Base-by-base conservation (phyloP, 768 basidiomycete species). In the Lactifluus hygrophoroides region DNA sequence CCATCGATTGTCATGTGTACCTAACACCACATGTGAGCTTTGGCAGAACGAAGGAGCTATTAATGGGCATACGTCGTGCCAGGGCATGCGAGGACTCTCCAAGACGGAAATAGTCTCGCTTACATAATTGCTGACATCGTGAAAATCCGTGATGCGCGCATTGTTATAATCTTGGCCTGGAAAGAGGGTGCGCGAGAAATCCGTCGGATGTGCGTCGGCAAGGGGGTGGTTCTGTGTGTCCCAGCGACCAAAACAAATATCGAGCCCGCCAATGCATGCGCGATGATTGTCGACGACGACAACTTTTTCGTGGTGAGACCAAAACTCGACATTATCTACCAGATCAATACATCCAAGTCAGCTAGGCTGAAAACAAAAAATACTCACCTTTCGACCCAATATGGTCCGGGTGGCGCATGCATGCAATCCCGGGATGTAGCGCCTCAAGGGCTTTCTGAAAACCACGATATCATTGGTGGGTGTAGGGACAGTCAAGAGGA, bases 191-290 rank as follows among this genome's bases (percentile, higher is more conserved):
- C 77, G 78, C 19, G 71, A 66, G 67, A 94, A 93, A 65, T 94
- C 78, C 2, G 91, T 91, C 0, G 92, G 93, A 68, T 97, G 94
- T 3, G 83, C 90, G 66, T 99, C 95, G 3, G 94, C 88, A 38
- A 97, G 79, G 1, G 94, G 94, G 69, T 93, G 89, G 40, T 75
- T 87, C 67, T 90, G 83, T 0, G 89, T 91, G 72, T 98, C 96
- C 94, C 95, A 99, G 19, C 96, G 86, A 11, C 96, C 96, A 65
- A 94, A 96, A 74, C 93, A 97, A 17, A 96, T 77, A 70, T 99
- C 96, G 27, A 99, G 82, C 11, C 96, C 96, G 23, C 96, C 96
- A 54, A 96, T 84, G 64, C 86, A 88, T 2, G 90, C 92, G 51
- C 75, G 78, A 66, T 88, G 84, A 66, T 93, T 90, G 69, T 96